Base-by-base conservation (phyloP, 2,329 filamentous ascomycete genomes). In the Epichloe elymi region DNA sequence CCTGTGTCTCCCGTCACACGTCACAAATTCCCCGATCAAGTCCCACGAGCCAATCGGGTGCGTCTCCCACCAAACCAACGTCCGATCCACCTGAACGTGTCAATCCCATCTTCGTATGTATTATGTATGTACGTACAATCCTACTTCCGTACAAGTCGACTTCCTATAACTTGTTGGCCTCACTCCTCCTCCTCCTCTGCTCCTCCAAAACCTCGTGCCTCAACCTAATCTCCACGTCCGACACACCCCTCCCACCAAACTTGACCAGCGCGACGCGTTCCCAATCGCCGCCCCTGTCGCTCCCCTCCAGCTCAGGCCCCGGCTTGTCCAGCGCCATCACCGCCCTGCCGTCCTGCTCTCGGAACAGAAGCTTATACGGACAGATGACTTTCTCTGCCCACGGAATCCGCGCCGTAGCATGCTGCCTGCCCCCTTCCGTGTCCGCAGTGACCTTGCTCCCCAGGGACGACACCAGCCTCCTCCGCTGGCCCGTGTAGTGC, bases 321-420 rank as follows among this genome's bases (percentile, higher is more conserved):
- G 80, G 77, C 57, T 72, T 73, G 49, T 81, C 77, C n/a, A 85
- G 60, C 0, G 67, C 75, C 39, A 85, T 59, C 2, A 83, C 74
- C 11, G 70, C 59, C 48, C 76, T 67, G 11, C 69, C 68, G 51
- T 77, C 75, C 3, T 61, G 59, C 45, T 66, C 64, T 44, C 71
- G 64, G 51, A 74, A 58, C 17, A 75, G 70, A 7, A 80, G 49
- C 12, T 65, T 65, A 3, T 68, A 65, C 3, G 82, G 80, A 55
- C 75, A 75, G 51, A 85, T 83, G n/a, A 76, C 74, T 62, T 82
- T 81, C 5, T 82, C 74, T 0, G 66, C 70, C 79, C 78, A 83
- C 0, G 74, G 61, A n/a, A 78, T 76, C 33, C 52, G 41, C 5
- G 71, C 64, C 15, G 74, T 73, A 1, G 60, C 61, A 40, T 78